Evolutionary conservation across 257 asterid genomes (phyloP).

Genomic region (Nicotiana tabacum): DNA sequence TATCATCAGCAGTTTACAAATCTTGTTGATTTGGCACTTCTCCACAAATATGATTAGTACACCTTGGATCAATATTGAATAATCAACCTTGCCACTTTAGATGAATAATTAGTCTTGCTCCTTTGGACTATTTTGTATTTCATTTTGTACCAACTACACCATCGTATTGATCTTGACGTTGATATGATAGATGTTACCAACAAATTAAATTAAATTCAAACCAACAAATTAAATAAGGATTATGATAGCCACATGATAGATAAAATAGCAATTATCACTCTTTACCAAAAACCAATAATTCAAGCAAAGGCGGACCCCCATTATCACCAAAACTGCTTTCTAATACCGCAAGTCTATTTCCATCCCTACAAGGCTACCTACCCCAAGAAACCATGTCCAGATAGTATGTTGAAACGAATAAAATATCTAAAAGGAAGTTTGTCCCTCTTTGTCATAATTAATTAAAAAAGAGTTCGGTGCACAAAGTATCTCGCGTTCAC

Average conservation of each 20-base stretch:
- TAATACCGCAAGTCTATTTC: not conserved
- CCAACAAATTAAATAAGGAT: not conserved
- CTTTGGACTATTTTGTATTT: not conserved
- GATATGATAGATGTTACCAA: not conserved
- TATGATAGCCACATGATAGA: not conserved
- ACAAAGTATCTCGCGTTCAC: fast-evolving
- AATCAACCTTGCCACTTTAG: not conserved
- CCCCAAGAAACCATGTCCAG: not conserved
- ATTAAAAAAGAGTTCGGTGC: no score
- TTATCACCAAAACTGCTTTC: not conserved
- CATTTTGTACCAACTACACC: not conserved
- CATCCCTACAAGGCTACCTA: not conserved
- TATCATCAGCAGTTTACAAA: no score
- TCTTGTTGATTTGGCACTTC: not conserved
- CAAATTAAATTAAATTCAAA: not conserved
- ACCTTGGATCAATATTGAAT: not conserved
- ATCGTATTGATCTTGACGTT: not conserved
- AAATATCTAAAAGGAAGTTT: not conserved
- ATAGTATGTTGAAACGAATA: not conserved
- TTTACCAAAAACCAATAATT: not conserved
- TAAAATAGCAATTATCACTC: not conserved
- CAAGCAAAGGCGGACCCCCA: not conserved
- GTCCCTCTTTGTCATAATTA: not conserved
- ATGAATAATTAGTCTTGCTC: not conserved
- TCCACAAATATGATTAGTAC: not conserved